Base-by-base conservation (phyloP, 2,329 filamentous ascomycete species). In the Ophiostoma triangulosporum region DNA sequence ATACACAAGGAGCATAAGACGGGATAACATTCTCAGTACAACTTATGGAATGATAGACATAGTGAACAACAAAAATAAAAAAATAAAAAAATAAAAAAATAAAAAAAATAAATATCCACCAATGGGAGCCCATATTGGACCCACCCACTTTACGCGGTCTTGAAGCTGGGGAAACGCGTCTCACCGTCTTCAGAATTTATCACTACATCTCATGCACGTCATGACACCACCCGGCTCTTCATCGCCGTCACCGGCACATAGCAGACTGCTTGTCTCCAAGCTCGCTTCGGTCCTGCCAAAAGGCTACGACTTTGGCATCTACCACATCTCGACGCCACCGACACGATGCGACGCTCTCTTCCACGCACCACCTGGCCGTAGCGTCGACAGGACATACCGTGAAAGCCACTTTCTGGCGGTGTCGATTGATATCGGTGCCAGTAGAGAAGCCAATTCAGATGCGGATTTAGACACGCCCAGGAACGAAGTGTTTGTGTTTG, bases 281-380 rank as follows among this genome's bases (percentile, higher is more conserved):
- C 69, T 80, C 11, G 71, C 74, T 6, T 62, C 66, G 1, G 70
- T 74, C 11, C 72, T 84, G 9, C 80, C 80, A 9, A 72, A 74
- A 56, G 73, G 68, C 58, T 64, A 67, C 62, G 69, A 63, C 14
- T 86, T 95, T 65, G 82, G 76, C 58, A 75, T 91, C 62, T 84
- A 94, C 66, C 91, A 98, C 70, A 72, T 96, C 60, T 95, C 88
- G 24, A 95, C 90, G 5, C 85, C 86, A 14, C 87, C 91, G 5
- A 83, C 81, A 32, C 76, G 76, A 64, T 84, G 82, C 57, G 76
- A 82, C 8, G 77, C 91, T 15, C 78, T 98, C 43, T 96, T 85
- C 69, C 83, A 86, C 33, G 77, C 90, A 32, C 82, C 87, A 4
- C 86, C 87, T 4, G 80, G 83, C 55, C 72, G 79, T 58, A 77